Base-by-base conservation (phyloP, 2,329 filamentous ascomycete species). In the Botrytis cinerea region DNA sequence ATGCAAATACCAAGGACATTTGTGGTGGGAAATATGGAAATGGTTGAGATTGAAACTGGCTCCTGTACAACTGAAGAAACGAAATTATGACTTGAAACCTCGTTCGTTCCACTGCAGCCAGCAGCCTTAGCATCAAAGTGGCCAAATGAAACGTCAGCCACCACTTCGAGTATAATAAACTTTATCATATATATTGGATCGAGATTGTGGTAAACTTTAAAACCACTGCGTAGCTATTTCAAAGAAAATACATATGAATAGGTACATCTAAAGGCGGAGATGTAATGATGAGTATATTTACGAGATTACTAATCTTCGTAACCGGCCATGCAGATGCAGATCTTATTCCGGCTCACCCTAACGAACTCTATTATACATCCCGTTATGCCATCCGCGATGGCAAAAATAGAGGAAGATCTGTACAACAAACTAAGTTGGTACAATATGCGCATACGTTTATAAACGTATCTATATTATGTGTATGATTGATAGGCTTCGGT, bases 1-100 rank as follows among this genome's bases (percentile, higher is more conserved):
- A 73, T 57, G 72, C 54, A 64, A 51, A 62, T 64, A 48, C 54
- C n/a, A 70, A 59, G 54, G 45, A 28, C 32, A 46, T 66, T 32
- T 71, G 7, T 48, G 25, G 32, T n/a, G 20, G 59, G 46, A 67
- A 35, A 16, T 5, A 38, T 61, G 32, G 22, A 28, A 14, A 66
- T 9, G 10, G 9, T 35, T 32, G n/a, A 54, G 28, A 43, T 61
- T 60, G 32, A 32, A 18, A 28, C 14, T 61, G 25, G 16, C 9
- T 70, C 12, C 43, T 2, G 40, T 48, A 48, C 4, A 38, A 51
- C 40, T 4, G 63, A 67, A 40, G 28, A 38, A 51, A 67, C 32
- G 45, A 67, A 51, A 51, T 67, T 12, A 54, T 51, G 32, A 51
- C n/a, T 51, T 18, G 46, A 66, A 66, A 48, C 4, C 22, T 8